Base-by-base conservation (phyloP, 1,139 yeast genomes). In the Candida albicans region DNA sequence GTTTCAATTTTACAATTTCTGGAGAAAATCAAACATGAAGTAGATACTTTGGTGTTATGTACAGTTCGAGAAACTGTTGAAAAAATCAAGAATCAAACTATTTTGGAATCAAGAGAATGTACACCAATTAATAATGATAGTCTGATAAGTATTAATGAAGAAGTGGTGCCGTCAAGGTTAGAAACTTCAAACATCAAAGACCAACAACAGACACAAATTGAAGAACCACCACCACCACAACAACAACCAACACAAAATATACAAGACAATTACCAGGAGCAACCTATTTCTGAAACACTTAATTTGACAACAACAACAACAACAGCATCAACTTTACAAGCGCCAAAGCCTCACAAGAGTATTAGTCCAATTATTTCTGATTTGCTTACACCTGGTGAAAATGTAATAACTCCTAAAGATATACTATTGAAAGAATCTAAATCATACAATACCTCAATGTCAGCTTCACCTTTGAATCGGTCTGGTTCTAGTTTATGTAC, bases 11-110 rank as follows among this genome's bases (percentile, higher is more conserved):
- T 88, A 45, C 82, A 85, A 46, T 90, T 87, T 57, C 81, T 88
- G n/a, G 86, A 86, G 50, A 83, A 83, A 54, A 81, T 93, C 38
- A 87, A 89, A 49, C 78, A 76, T 37, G 97, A 93, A 61, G 89
- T 91, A 8, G 96, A 91, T 57, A 73, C 65, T 14, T 70, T 83
- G 56, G 95, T 91, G 2, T 66, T 87, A 33, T 66, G 71, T 35
- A 74, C 87, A 0, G 88, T 93, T 3, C 71, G 77, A 18, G 81
- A 81, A 35, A 84, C 96, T 0, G 77, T 88, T 10, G 64, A 66
- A 24, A 77, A 65, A 56, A 80, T 77, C 8, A 67, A 69, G 40
- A 78, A 73, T 31, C 77, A 71, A 50, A 65, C 73, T 1, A 46
- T 43, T n/a, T 15, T 38, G 11, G 24, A 22, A 13, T 44, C 49